phyloP scores from a whole-genome alignment of 2,329 filamentous ascomycete species.

The Alternaria panax region DNA sequence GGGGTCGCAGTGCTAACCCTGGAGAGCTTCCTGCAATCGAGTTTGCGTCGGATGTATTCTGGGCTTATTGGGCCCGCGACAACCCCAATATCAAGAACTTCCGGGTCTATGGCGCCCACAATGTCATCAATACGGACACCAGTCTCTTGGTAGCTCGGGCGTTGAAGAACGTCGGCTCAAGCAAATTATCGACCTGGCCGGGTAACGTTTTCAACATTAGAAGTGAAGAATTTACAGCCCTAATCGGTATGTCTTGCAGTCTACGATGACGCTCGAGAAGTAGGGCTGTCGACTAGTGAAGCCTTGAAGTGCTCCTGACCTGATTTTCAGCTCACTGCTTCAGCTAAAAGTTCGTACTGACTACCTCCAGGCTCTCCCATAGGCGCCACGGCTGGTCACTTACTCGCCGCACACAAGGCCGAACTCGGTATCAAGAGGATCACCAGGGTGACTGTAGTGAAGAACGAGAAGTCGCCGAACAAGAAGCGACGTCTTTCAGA shows the following conservation, averaged over 20 bases:
- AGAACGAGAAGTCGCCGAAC: background rate
- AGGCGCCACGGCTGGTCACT: conserved; percentile 22
- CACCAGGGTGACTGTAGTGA: conserved; percentile 20
- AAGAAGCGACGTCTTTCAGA: background rate
- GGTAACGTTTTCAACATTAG: conserved; percentile 21
- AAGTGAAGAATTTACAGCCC: conserved; percentile 24
- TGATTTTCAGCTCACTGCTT: background rate
- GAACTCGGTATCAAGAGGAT: conserved; percentile 29
- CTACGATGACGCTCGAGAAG: background rate
- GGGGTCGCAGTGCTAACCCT: conserved; percentile 10
- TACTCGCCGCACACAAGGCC: conserved; percentile 25
- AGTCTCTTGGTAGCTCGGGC: conserved; percentile 23
- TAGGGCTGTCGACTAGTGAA: too few species aligned
- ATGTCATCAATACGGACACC: conserved; percentile 26
- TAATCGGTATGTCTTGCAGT: conserved; percentile 25
- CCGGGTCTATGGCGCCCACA: conserved; percentile 21
- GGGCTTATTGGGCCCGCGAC: conserved; percentile 28
- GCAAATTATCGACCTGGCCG: conserved; percentile 24
- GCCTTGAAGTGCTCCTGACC: background rate
- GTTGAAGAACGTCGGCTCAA: conserved; percentile 11
- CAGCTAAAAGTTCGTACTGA: background rate
- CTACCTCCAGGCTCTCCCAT: conserved; percentile 25
- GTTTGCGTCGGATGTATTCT: conserved; percentile 29
- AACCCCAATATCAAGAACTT: conserved; percentile 29
- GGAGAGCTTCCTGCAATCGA: conserved; percentile 31